These are phyloP conservation scores for Inonotus obliquus DNA, from an alignment of 1,284 basidiomycete species.

Conservation along the genomic window DNA sequence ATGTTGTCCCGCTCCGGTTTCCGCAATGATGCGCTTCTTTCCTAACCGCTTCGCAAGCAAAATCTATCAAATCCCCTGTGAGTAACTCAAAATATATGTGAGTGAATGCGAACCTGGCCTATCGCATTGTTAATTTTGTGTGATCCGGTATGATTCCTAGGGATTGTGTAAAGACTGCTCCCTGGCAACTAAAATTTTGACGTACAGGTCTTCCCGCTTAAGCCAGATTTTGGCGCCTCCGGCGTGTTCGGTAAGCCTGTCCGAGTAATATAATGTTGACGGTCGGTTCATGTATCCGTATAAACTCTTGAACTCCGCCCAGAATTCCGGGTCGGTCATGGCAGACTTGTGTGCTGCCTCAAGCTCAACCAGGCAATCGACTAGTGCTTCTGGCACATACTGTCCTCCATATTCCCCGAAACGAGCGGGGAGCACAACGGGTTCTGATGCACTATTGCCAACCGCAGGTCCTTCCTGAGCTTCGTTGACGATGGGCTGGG, in stretches of 20 bases:
- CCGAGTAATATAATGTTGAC: slow-evolving; percentile 64
- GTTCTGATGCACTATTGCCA: slow-evolving; percentile 30
- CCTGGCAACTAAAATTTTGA: slow-evolving; percentile 18
- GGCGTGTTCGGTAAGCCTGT: slow-evolving; percentile 60
- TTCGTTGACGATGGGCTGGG: slow-evolving; percentile 21
- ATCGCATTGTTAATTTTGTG: slow-evolving; percentile 98
- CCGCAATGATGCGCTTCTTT: slow-evolving; percentile 96
- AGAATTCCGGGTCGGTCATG: slow-evolving; percentile 85
- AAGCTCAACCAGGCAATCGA: slow-evolving; percentile 87
- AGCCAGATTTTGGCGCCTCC: slow-evolving; percentile 94
- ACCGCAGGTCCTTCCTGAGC: slow-evolving; percentile 30
- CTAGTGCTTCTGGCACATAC: slow-evolving; percentile 93
- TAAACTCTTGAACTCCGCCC: slow-evolving; percentile 86
- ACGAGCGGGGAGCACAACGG: slow-evolving; percentile 64
- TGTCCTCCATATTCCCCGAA: slow-evolving; percentile 98
- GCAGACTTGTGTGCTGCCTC: slow-evolving; percentile 89
- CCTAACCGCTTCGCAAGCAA: slow-evolving; percentile 89
- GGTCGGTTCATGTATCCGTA: slow-evolving; percentile 88
- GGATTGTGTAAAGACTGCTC: slow-evolving; percentile 11
- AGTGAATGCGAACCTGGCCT: slow-evolving; percentile 57
- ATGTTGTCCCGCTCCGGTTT: slow-evolving; percentile 98
- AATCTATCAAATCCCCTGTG: slow-evolving; percentile 46
- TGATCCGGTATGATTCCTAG: slow-evolving; percentile 91
- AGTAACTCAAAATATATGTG: background rate
- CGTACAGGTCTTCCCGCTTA: slow-evolving; percentile 92